Base-by-base conservation (phyloP, 2,329 filamentous ascomycete genomes). In the Fusarium keratoplasticum region DNA sequence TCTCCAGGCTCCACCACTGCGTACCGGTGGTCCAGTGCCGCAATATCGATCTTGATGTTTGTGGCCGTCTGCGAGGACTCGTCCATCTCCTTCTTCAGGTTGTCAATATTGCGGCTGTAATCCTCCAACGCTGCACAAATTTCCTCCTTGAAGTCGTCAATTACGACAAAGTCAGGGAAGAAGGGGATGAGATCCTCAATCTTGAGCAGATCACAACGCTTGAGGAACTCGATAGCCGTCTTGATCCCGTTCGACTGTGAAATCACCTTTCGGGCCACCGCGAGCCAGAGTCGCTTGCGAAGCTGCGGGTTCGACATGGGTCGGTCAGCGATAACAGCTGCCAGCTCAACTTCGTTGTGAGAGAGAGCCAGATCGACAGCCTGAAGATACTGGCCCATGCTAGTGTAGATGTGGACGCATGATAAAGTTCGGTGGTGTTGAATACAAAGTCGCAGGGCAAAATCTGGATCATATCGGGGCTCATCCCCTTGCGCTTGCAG, bases 101-200 rank as follows among this genome's bases (percentile, higher is more conserved):
- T 87, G 79, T 98, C 96, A 75, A 99, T 99, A 76, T 94, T 95
- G 40, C 94, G 93, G 55, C 92, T 94, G 84, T 99, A 99, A 73
- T 97, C 94, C 83, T 99, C 96, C 2, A 99, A 88, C 1, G 97
- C 96, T 0, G 91, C 88, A 84, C 96, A 99, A 40, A 99, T 98
- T 81, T 99, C 96, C 73, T 98, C 95, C 81, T 98, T 98, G 88
- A 99, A 99, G 82, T 98, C 96, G 81, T 99, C 96, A 71, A 99
- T 98, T 61, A 98, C 94, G 27, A 98, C 95, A 80, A 99, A 99
- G 81, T 99, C 96, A 0, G 96, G 96, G 84, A 99, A 99, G 86
- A 99, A 98, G 0, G 96, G 96, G 44, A 99, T 98, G 33, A 99
- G 85, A 79, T 99, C 96, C 84, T 99, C 96, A 73, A 99, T 99